phyloP scores from a whole-genome alignment of 345 rosid genomes.

The Gossypium australe region DNA sequence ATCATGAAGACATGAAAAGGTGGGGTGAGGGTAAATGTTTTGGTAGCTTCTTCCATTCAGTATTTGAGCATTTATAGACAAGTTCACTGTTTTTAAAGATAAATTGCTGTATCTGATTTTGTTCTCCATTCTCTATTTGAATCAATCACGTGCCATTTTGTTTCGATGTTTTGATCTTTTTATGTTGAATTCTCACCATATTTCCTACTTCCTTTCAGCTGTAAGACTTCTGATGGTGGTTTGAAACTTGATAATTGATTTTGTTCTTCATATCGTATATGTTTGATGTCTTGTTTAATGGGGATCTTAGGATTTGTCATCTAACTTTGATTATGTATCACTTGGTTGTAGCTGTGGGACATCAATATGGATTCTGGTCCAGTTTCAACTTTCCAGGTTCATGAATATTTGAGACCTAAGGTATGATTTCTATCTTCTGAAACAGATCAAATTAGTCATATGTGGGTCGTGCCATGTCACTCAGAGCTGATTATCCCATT shows the following conservation, averaged over 20 bases:
- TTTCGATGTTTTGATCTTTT: background rate
- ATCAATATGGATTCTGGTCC: slow-evolving; percentile 99
- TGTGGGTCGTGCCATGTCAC: background rate
- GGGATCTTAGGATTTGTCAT: slow-evolving; percentile 2
- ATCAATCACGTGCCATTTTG: background rate
- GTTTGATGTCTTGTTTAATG: background rate
- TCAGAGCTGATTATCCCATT: slow-evolving; percentile 14
- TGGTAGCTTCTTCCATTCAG: background rate
- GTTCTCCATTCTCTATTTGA: background rate
- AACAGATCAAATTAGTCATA: background rate
- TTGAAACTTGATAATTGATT: background rate
- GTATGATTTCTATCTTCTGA: slow-evolving; percentile 30
- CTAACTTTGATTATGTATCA: slow-evolving; percentile 7
- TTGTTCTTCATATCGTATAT: background rate
- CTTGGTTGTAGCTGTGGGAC: slow-evolving; percentile 69
- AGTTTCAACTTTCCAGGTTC: slow-evolving; percentile 88
- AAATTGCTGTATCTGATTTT: background rate
- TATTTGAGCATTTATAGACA: background rate
- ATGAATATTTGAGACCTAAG: slow-evolving; percentile 88
- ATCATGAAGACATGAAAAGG: background rate
- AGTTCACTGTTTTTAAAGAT: background rate
- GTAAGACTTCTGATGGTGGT: background rate
- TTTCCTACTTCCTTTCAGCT: background rate
- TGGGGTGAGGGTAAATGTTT: background rate
- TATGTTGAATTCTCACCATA: background rate